Evolutionary conservation across 2,329 filamentous ascomycete genomes (phyloP).

Genomic region (Clonostachys rhizophaga): DNA sequence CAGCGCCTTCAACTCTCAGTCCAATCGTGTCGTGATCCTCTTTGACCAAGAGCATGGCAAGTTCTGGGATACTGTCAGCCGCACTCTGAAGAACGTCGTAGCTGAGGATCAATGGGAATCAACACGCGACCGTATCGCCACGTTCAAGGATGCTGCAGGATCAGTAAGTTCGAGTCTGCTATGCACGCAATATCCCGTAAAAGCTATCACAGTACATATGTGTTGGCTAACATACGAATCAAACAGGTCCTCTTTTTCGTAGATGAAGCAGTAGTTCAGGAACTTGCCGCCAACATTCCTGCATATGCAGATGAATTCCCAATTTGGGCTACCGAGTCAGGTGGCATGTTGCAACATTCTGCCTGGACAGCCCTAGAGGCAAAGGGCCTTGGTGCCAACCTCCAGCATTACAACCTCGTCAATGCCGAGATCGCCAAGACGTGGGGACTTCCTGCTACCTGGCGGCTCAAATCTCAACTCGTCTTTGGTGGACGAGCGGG

Average conservation of each 20-base stretch:
- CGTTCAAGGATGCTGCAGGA: slow-evolving; percentile 70
- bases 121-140: slow-evolving; percentile 35
- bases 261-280: slow-evolving; percentile 63
- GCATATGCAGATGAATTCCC: slow-evolving; percentile 77
- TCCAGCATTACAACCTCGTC: slow-evolving; percentile 91
- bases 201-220: too few species aligned
- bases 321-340: slow-evolving; percentile 69
- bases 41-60: slow-evolving; percentile 79
- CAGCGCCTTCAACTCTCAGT: slow-evolving; percentile 84
- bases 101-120: slow-evolving; percentile 56
- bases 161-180: slow-evolving; percentile 47
- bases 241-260: slow-evolving; percentile 69
- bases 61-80: slow-evolving; percentile 73
- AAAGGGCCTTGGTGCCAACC: slow-evolving; percentile 80
- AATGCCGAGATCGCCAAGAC: slow-evolving; percentile 63
- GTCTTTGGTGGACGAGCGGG: slow-evolving; percentile 69
- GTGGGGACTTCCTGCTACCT: slow-evolving; percentile 68
- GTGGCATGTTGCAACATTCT: slow-evolving; percentile 73
- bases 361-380: slow-evolving; percentile 82
- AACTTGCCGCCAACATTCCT: slow-evolving; percentile 64
- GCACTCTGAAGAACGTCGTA: slow-evolving; percentile 49
- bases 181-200: background rate
- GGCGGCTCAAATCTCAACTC: slow-evolving; percentile 77
- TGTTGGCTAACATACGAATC: too few species aligned
- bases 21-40: slow-evolving; percentile 72